Conservation (phyloP, 2,329 filamentous ascomycete genomes). For the Xylaria sp. region DNA sequence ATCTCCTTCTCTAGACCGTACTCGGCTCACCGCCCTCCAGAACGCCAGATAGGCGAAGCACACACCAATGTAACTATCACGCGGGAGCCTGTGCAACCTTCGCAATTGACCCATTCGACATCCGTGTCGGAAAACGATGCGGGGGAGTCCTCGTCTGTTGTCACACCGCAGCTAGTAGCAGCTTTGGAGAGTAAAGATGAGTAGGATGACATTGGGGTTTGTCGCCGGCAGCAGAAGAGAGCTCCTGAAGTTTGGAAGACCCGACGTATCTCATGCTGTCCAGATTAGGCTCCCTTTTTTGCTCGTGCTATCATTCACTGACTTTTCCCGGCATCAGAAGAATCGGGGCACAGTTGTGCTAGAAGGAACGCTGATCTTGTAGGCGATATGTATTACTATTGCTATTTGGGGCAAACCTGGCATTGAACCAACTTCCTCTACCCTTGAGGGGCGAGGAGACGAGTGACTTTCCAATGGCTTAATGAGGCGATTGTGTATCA, state of each 20-base stretch:
- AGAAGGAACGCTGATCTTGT: constrained; percentile 1
- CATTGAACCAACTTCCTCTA: not conserved
- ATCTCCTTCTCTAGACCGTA: not conserved
- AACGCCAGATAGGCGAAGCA: constrained; percentile 63
- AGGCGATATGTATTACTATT: constrained; percentile 30
- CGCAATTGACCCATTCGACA: constrained; percentile 60
- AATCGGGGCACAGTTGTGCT: not conserved
- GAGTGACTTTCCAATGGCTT: not conserved
- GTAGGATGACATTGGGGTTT: constrained; percentile 26
- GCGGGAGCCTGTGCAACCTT: constrained; percentile 62
- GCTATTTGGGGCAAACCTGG: constrained; percentile 8
- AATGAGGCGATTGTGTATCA: not conserved
- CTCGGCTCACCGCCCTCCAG: constrained; percentile 49
- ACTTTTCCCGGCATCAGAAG: not conserved
- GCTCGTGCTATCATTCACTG: not conserved
- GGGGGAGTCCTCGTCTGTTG: constrained; percentile 25
- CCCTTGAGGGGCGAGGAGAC: not conserved
- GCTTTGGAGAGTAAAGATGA: constrained; percentile 44
- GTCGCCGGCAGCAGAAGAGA: not conserved
- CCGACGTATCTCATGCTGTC: not conserved
- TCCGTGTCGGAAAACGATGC: constrained; percentile 57
- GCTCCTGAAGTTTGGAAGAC: not conserved
- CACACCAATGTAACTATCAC: constrained; percentile 52
- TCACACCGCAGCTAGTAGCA: constrained; percentile 32
- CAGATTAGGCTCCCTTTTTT: not conserved